These are phyloP conservation scores for Cercospora zeina DNA, from an alignment of 2,329 filamentous ascomycete genomes.

Conservation along the genomic window DNA sequence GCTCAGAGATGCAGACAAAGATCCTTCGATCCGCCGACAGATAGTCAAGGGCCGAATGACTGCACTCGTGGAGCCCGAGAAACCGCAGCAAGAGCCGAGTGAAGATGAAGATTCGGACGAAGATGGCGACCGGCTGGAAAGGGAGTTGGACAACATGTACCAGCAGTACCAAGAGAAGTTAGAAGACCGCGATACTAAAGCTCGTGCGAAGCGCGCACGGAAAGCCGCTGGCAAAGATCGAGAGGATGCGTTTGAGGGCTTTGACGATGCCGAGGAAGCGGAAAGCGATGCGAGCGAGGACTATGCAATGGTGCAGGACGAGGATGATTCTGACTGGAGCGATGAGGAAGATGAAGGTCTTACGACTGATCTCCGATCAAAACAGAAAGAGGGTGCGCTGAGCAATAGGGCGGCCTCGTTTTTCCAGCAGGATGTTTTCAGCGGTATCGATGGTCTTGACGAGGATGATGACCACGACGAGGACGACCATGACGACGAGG, in stretches of 20 bases:
- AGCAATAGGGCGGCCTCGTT: slow-evolving; percentile 84
- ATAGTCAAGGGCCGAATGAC: slow-evolving; percentile 74
- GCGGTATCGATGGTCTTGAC: slow-evolving; percentile 66
- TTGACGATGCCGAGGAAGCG: slow-evolving; percentile 60
- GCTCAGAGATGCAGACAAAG: slow-evolving; percentile 77
- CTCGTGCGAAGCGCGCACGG: slow-evolving; percentile 83
- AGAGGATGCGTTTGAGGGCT: slow-evolving; percentile 89
- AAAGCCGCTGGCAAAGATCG: slow-evolving; percentile 62
- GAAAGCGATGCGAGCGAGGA: slow-evolving; percentile 53
- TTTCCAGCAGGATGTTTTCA: slow-evolving; percentile 94
- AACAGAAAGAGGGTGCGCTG: slow-evolving; percentile 56
- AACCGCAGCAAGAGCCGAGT: slow-evolving; percentile 45
- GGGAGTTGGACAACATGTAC: slow-evolving; percentile 85
- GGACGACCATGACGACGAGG: slow-evolving; percentile 37
- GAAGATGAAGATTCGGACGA: slow-evolving; percentile 70
- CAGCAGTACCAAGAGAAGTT: slow-evolving; percentile 78
- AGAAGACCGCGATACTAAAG: slow-evolving; percentile 79
- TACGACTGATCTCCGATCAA: slow-evolving; percentile 60
- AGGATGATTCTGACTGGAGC: slow-evolving; percentile 61
- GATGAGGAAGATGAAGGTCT: slow-evolving; percentile 50
- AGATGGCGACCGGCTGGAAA: slow-evolving; percentile 78
- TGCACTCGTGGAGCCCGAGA: slow-evolving; percentile 57
- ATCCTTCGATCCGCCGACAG: slow-evolving; percentile 67
- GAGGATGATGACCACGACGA: slow-evolving; percentile 42
- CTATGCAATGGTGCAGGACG: slow-evolving; percentile 55